Base-by-base conservation (phyloP, 805 yeast genomes). In the Blastobotrys americana region DNA sequence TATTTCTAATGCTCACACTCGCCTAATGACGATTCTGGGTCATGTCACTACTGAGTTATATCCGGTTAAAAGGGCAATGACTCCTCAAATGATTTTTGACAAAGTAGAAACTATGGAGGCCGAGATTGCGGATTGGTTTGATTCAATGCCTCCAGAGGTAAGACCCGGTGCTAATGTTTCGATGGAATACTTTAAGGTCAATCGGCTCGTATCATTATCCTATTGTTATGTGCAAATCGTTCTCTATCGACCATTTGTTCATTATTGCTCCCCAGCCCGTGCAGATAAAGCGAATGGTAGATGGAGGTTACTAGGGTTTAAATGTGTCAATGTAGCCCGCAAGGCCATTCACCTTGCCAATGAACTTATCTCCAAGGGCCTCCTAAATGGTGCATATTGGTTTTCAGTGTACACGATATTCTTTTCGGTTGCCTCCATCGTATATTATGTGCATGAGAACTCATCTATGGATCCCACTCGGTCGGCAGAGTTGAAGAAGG, bases 351-450 rank as follows among this genome's bases (percentile, higher is more conserved):
- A 80, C 55, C 61, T 86, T 45, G 87, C 95, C 0, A 78, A 83
- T 54, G 87, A 82, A 56, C 78, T 88, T 87, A 79, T 83, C 49
- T 73, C 76, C 51, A 77, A 79, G 50, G 72, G 80, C 46, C 70
- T 85, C 61, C 67, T 88, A 34, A 77, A 80, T 51, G 95, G 95
- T 0, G 84, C 93, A 2, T 89, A 88, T 58, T 87, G 96, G 95
- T 88, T 86, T 58, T 80, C 93, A 4, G 83, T 84, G 57, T 88
- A 88, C 61, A 85, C 96, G 0, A 82, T 88, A 3, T 88, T 87
- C 60, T 86, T 85, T 64, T 80, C 94, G 2, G 87, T 87, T 48
- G 94, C 95, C 0, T 84, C 95, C 57, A 69, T 87, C 54, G 83
- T 85, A 15, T 85, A 82, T 56, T 86, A 87, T 59, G 82, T 77